Percentiles rank a stretch among this genome's conserved stretches.
Evolutionary conservation across 2,329 filamentous ascomycete genomes (phyloP).

Genomic region (Fusarium cyanostomum): DNA sequence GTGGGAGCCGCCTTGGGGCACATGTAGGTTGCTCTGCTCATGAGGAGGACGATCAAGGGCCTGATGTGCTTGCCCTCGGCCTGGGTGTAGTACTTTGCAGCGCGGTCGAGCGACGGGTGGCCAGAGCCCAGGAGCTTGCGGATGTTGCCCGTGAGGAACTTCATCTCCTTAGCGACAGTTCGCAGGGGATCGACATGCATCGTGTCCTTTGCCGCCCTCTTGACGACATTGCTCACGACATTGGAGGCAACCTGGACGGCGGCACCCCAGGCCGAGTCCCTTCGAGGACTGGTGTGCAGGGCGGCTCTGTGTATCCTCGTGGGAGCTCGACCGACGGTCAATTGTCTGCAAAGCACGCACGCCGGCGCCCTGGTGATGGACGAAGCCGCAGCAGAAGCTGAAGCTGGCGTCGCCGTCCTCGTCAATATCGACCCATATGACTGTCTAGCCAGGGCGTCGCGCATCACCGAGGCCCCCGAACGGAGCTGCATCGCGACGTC

Average conservation of each 20-base stretch:
- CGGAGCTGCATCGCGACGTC: slow-evolving; percentile 61
- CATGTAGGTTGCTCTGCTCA: slow-evolving; percentile 92
- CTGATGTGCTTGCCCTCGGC: slow-evolving; percentile 97
- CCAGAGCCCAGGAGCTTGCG: slow-evolving; percentile 91
- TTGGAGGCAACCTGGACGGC: slow-evolving; percentile 76
- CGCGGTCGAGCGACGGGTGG: slow-evolving; percentile 92
- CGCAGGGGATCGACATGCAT: slow-evolving; percentile 88
- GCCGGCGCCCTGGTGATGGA: slow-evolving; percentile 30
- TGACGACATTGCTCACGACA: slow-evolving; percentile 74
- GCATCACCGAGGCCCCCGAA: slow-evolving; percentile 62
- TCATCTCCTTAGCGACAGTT: slow-evolving; percentile 95
- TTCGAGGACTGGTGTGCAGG: slow-evolving; percentile 56
- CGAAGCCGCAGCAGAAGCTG: neutral
- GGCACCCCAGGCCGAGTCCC: slow-evolving; percentile 76
- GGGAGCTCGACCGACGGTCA: slow-evolving; percentile 46
- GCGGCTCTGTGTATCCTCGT: slow-evolving; percentile 46
- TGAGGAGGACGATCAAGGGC: slow-evolving; percentile 92
- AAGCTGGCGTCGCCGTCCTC: slow-evolving; percentile 15
- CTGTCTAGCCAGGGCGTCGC: slow-evolving; percentile 48
- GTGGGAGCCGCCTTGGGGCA: slow-evolving; percentile 66
- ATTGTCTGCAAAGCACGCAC: slow-evolving; percentile 46
- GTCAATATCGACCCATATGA: slow-evolving; percentile 33
- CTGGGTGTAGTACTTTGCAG: slow-evolving; percentile 97
- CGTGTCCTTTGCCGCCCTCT: slow-evolving; percentile 68
- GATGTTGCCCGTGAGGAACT: slow-evolving; percentile 93